Conservation (phyloP, 768 basidiomycete species). For the Lyophyllum atratum region DNA sequence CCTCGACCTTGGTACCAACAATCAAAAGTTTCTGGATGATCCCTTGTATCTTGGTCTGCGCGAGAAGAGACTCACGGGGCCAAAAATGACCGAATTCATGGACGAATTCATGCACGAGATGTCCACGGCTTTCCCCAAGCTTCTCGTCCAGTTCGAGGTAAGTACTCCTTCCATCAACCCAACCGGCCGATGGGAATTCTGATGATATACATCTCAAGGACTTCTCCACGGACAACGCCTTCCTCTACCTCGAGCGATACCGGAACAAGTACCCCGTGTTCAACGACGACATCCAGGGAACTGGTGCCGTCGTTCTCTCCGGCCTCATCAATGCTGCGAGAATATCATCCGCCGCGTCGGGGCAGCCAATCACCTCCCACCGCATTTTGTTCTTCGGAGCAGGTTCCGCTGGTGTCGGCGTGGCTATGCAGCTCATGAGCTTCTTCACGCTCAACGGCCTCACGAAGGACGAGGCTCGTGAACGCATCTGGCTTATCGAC, state of each 20-base stretch:
- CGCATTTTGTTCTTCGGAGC: constrained; percentile 92
- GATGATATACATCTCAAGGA: constrained; percentile 68
- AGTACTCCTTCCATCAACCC: constrained; percentile 9
- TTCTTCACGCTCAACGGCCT: constrained; percentile 87
- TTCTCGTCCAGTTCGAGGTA: constrained; percentile 86
- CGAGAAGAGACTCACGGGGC: constrained; percentile 62
- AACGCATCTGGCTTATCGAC: constrained; percentile 81
- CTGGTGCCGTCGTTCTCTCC: constrained; percentile 88
- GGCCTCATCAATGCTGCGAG: constrained; percentile 90
- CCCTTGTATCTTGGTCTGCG: constrained; percentile 89
- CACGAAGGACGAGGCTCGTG: constrained; percentile 73
- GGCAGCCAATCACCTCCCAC: constrained; percentile 67
- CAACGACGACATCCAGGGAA: constrained; percentile 92
- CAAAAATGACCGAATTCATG: constrained; percentile 81
- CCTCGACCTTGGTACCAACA: constrained; percentile 91
- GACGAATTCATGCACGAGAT: constrained; percentile 93
- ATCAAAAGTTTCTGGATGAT: constrained; percentile 74
- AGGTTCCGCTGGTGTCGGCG: constrained; percentile 90
- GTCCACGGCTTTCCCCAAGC: constrained; percentile 69
- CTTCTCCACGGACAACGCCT: constrained; percentile 91
- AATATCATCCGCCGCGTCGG: constrained; percentile 71
- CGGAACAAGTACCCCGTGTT: constrained; percentile 77
- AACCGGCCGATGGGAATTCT: no score
- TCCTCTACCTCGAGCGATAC: constrained; percentile 79
- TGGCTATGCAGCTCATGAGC: constrained; percentile 84